Evolutionary conservation across 2,329 filamentous ascomycete genomes (phyloP).

Genomic region (Metarhizium album): DNA sequence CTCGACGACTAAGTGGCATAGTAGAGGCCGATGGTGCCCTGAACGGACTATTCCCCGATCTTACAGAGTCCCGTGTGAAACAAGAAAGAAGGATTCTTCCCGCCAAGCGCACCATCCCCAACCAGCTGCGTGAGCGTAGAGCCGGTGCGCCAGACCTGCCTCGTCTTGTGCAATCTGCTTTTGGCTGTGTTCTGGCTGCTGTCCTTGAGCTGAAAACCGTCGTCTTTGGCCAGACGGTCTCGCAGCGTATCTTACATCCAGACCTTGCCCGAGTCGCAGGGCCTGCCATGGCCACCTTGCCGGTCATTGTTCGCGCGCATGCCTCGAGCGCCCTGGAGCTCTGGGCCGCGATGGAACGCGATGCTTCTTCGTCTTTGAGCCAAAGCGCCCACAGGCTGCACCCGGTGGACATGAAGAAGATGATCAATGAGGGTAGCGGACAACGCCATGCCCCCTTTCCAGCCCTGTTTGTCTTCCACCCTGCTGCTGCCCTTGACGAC

Average conservation of each 20-base stretch:
- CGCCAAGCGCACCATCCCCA: not conserved
- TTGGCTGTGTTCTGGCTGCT: constrained; percentile 13
- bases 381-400: constrained; percentile 9
- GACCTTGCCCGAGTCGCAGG: constrained; percentile 13
- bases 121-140: not conserved
- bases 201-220: constrained; percentile 13
- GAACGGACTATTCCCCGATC: constrained; percentile 14
- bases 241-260: constrained; percentile 13
- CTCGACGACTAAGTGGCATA: constrained; percentile 7
- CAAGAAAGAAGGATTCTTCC: constrained; percentile 7
- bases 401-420: constrained; percentile 14
- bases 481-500: not conserved
- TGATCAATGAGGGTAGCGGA: constrained; percentile 12
- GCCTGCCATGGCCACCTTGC: constrained; percentile 15
- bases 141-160: not conserved
- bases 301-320: constrained; percentile 10
- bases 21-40: constrained; percentile 9
- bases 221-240: constrained; percentile 14
- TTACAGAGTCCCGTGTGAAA: constrained; percentile 14
- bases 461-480: constrained; percentile 16
- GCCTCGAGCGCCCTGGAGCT: constrained; percentile 8
- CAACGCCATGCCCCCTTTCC: constrained; percentile 11
- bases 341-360: not conserved
- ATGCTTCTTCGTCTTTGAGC: constrained; percentile 1
- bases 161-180: constrained; percentile 13